Percentiles rank a stretch among this genome's conserved stretches.
phyloP scores from a whole-genome alignment of 305 asterid species.

The Fraxinus albicans region DNA sequence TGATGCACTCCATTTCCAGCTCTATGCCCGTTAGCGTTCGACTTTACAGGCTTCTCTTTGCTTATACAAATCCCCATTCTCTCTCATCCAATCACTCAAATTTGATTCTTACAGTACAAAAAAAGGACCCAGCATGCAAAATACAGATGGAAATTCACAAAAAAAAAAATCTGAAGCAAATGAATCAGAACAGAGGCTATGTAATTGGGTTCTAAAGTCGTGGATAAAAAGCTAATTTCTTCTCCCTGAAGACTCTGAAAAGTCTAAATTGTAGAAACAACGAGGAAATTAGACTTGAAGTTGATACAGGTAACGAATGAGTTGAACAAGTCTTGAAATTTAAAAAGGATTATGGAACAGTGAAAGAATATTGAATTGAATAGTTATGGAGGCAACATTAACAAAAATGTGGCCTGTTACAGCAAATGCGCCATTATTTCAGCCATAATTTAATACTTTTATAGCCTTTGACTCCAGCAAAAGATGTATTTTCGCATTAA shows the following conservation, averaged over 20 bases:
- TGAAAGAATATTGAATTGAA: not conserved
- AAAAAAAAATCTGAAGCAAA: not conserved
- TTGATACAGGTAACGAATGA: not conserved
- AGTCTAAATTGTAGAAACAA: not conserved
- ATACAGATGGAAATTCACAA: slow-evolving; percentile 7
- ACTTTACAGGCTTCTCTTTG: slow-evolving; percentile 37
- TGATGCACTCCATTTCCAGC: slow-evolving; percentile 32
- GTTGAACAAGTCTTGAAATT: not conserved
- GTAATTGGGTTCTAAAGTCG: not conserved
- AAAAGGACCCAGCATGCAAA: not conserved
- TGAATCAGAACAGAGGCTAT: not conserved
- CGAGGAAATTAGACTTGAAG: not conserved
- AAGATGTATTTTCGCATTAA: no score
- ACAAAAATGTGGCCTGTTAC: slow-evolving; percentile 7
- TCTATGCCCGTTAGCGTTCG: slow-evolving; percentile 31
- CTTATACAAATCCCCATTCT: slow-evolving; percentile 60
- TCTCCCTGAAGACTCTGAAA: not conserved
- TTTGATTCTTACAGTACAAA: not conserved
- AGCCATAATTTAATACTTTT: not conserved
- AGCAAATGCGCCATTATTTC: not conserved
- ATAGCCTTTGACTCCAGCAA: not conserved
- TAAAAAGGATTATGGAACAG: not conserved
- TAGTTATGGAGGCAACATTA: slow-evolving; percentile 12
- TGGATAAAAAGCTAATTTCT: not conserved
- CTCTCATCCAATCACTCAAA: not conserved